Evolutionary conservation across 2,329 filamentous ascomycete genomes (phyloP), one percentile per base, ranked within the genome.

Genomic region (Reticulascus tulasneorum): DNA sequence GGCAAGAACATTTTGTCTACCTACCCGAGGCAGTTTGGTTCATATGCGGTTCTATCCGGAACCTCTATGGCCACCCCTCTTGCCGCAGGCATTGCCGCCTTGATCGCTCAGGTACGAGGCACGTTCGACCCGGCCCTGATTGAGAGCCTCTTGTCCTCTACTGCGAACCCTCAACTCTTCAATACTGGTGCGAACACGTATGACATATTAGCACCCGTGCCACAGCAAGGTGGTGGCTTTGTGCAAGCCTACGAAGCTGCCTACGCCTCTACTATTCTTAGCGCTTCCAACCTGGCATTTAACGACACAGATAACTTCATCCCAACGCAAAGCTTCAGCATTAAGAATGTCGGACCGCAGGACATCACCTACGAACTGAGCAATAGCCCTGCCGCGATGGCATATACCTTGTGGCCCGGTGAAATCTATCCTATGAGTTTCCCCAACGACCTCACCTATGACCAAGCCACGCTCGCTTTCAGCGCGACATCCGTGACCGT

Each of bases 331-430:
- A 5, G 9, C 11, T 35, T 29, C 18, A 29, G 19, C 4, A 13
- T 29, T 10, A 23, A 4, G 1, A 35, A 35, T 15, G 24, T 8
- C 9, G 33, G 19, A 9, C 11, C 13, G 4, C 19, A 35, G 19
- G 19, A n/a, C 7, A 5, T 35, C 11, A 0, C 7, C 1, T 29
- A 29, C 56, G 59, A 61, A 6, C 56, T 82, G 9, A 63, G 62
- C 13, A 63, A 77, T 38, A 54, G 67, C 5, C 64, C 67, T 2
- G 67, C 75, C 9, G 55, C 66, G 8, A 75, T 75, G 4, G 67
- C 68, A 34, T 80, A 78, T 52, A 73, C 76, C 1, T 68, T 66
- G 46, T 55, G 63, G 3, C 45, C 50, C 2, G 48, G 39, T 25
- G 46, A 47, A 15, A 61, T 60, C 28, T 59, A 56, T 26, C 63